phyloP scores from a whole-genome alignment of 495 filamentous ascomycete genomes.

The Pyronema omphalodes region DNA sequence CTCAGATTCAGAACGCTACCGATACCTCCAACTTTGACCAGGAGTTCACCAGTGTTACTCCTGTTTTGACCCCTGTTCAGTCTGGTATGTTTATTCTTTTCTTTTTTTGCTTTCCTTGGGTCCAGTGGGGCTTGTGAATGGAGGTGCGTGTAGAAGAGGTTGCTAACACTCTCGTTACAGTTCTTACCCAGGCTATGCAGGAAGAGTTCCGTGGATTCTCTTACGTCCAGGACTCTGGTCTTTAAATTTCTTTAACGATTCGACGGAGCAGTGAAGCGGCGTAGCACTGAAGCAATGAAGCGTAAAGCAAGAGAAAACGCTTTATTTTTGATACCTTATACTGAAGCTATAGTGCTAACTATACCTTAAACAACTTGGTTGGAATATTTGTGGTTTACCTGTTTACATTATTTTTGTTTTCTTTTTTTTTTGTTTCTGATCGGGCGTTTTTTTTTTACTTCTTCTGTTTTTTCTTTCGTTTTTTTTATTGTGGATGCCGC shows the following conservation, averaged over 20 bases:
- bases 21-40: slow-evolving; percentile 99
- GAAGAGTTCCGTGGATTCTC: slow-evolving; percentile 99
- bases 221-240: slow-evolving; percentile 59
- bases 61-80: slow-evolving; percentile 90
- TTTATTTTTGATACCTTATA: background rate
- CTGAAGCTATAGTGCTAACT: background rate
- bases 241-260: background rate
- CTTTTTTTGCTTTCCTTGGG: slow-evolving; percentile 7
- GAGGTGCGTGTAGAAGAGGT: background rate
- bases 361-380: no score
- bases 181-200: slow-evolving; percentile 96
- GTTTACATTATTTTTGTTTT: no score
- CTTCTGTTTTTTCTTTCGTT: no score
- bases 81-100: slow-evolving; percentile 48
- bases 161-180: slow-evolving; percentile 29
- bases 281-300: no score
- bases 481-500: no score
- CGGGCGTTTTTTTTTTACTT: no score
- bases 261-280: no score
- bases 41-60: slow-evolving; percentile 97
- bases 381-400: no score
- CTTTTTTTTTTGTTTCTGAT: no score
- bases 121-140: slow-evolving; percentile 2
- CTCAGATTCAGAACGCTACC: slow-evolving; percentile 70
- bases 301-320: background rate